Base-by-base conservation (phyloP, 2,329 filamentous ascomycete species). In the Dendryphion nanum region DNA sequence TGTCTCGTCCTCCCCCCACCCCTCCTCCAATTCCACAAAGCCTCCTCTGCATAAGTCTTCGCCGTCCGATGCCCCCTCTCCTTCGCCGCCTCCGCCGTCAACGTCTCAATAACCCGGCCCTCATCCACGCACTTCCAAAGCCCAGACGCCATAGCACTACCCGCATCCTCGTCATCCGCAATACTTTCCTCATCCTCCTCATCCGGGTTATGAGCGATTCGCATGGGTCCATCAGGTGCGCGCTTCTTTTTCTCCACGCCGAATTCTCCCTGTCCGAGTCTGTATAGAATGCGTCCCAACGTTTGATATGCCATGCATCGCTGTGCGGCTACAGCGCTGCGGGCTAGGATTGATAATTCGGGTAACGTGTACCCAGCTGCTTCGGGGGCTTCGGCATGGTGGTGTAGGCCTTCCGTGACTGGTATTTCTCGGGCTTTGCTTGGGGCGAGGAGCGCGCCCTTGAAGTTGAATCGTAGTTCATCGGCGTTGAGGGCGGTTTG, bases 341-440 rank as follows among this genome's bases (percentile, higher is more conserved):
- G 78, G 4, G 88, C 82, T 2, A 96, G 76, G 20, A 85, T 80
- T 1, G 89, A 83, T 1, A 98, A 74, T 66, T 98, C 93, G 0
- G 82, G 81, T 19, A 98, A 79, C 0, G 93, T 97, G 67, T 98
- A 98, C 0, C 93, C 93, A 0, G 93, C 93, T 1, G 90, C 88
- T 65, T 95, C 89, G 13, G 93, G 93, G 2, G 91, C 90, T 41
- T 90, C 82, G 46, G 86, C 89, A 63, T 98, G 93, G 64, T 98
- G 91, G 64, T 98, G 93, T 12, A 98, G 76, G 0, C 93, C 93
- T 42, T 84, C 79, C 10, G 81, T 83, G 1, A 81, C 80, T 4
- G 91, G 86, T 18, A 97, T 82, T 2, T 78, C 73, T 38, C 89
- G 77, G 18, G 89, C 82, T 21, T 81, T 77, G 33, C 81, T 76